These are phyloP conservation scores for Fusarium phyllophilum DNA, from an alignment of 2,329 filamentous ascomycete species.

Conservation along the genomic window DNA sequence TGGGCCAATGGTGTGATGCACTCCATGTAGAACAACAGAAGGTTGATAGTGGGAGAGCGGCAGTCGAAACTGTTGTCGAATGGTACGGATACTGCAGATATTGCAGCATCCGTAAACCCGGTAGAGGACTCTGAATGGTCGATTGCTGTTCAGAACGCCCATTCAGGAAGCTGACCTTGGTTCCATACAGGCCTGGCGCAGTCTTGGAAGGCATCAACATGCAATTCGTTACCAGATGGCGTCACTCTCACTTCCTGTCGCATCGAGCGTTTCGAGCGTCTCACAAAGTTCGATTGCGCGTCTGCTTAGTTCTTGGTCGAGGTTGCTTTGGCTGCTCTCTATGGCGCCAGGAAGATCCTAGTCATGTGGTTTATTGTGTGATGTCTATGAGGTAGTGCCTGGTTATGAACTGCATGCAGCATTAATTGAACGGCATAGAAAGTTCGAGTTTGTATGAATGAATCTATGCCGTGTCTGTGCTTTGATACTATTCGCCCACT, in stretches of 20 bases:
- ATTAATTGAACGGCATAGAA: conserved; percentile 3
- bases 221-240: conserved; percentile 41
- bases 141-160: conserved; percentile 29
- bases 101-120: conserved; percentile 31
- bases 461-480: conserved; percentile 18
- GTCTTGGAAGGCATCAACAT: conserved; percentile 25
- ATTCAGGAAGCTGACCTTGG: conserved; percentile 29
- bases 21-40: conserved; percentile 17
- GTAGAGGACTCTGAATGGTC: conserved; percentile 21
- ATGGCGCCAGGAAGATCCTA: conserved; percentile 7
- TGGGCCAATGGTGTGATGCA: conserved; percentile 35
- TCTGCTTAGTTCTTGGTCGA: conserved; percentile 10
- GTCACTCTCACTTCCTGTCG: conserved; percentile 39
- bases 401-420: conserved; percentile 1
- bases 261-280: conserved; percentile 34
- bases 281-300: conserved; percentile 31
- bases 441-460: not conserved
- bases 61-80: conserved; percentile 19
- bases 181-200: conserved; percentile 17
- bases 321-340: not conserved
- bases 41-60: conserved; percentile 10
- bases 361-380: conserved; percentile 23
- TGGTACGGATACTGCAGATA: conserved; percentile 21
- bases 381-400: conserved; percentile 9
- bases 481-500: not conserved